These are phyloP conservation scores for Microdochium trichocladiopsis DNA, from an alignment of 2,329 filamentous ascomycete genomes.

Conservation along the genomic window DNA sequence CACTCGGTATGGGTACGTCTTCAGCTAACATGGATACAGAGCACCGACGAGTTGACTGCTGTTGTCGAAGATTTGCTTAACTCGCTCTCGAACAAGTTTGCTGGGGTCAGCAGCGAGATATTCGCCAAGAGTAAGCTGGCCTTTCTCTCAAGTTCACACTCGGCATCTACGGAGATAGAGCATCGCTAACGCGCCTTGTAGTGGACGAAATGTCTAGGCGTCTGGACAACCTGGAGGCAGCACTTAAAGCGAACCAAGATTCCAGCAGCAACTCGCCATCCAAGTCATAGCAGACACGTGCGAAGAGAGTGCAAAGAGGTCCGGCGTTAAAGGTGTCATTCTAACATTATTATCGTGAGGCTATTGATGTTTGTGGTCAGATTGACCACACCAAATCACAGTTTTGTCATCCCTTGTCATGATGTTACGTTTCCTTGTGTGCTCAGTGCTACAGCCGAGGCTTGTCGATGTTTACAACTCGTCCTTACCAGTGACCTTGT, in stretches of 20 bases:
- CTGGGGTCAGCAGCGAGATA: slow-evolving; percentile 76
- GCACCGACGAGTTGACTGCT: slow-evolving; percentile 59
- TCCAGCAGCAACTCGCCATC: slow-evolving; percentile 27
- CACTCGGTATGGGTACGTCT: not conserved
- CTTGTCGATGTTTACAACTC: slow-evolving; percentile 48
- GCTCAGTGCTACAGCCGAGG: not conserved
- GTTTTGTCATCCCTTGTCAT: not conserved
- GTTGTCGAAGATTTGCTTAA: slow-evolving; percentile 85
- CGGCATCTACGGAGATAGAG: not conserved
- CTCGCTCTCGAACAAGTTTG: slow-evolving; percentile 78
- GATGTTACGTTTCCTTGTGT: not conserved
- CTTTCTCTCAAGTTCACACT: not conserved
- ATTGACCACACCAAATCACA: slow-evolving; percentile 5
- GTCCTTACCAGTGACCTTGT: slow-evolving; percentile 54
- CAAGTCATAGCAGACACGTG: slow-evolving; percentile 20
- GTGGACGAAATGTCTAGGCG: slow-evolving; percentile 93
- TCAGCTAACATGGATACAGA: slow-evolving; percentile 6
- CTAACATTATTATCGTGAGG: not conserved
- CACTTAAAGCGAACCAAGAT: slow-evolving; percentile 52
- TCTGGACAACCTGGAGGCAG: slow-evolving; percentile 74
- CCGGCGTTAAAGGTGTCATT: not conserved
- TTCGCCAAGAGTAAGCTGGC: slow-evolving; percentile 68
- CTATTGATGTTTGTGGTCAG: not conserved
- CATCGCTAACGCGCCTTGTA: no score
- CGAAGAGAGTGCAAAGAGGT: not conserved